Evolutionary conservation across 1,139 yeast genomes (phyloP), one percentile per base, ranked within the genome.

Genomic region (Geotrichum aggregatum): DNA sequence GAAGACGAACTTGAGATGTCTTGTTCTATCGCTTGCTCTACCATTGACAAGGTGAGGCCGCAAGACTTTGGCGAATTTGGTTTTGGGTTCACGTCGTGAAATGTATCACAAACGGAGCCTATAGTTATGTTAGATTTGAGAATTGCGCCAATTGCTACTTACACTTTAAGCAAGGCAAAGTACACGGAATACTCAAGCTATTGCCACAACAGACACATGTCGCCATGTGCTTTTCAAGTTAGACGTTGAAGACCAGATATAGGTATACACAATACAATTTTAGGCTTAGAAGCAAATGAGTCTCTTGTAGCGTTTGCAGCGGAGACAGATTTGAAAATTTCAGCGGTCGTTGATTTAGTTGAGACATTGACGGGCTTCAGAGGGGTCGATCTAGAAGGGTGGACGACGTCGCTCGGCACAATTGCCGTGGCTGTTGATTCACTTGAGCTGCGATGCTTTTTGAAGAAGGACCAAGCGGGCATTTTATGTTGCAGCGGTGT

Each of bases 141-240:
- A 18, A 44, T 52, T 14, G 77, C 10, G 10, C 44, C 18, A 24
- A 22, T 54, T 42, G 19, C 44, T 45, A 48, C 56, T 26, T 71
- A 61, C 94, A 85, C 54, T 76, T 75, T 64, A 78, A 80, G 59
- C 79, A 80, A 8, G 64, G 54, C 1, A 76, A 70, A 8, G 63
- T 64, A 3, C 65, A 66, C 0, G 84, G 83, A 57, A 78, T 75
- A 11, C 77, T 73, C 36, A 84, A 66, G 5, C 76, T 61, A 0
- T 82, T 77, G 0, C 84, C 86, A 68, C 95, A 85, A 63, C 94
- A 85, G 6, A 66, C 61, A 56, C 80, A 76, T 43, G 54, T 26
- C 14, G 16, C 22, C n/a, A 28, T 14, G 14, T 16, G 34, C 51
- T 42, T n/a, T 14, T 16, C 24, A 39, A 18, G 13, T 14, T 39